A percentile compares a stretch with the other conserved stretches of the same genome.
Evolutionary conservation across 2,329 filamentous ascomycete genomes (phyloP).

Genomic region (Aureobasidium sp.): DNA sequence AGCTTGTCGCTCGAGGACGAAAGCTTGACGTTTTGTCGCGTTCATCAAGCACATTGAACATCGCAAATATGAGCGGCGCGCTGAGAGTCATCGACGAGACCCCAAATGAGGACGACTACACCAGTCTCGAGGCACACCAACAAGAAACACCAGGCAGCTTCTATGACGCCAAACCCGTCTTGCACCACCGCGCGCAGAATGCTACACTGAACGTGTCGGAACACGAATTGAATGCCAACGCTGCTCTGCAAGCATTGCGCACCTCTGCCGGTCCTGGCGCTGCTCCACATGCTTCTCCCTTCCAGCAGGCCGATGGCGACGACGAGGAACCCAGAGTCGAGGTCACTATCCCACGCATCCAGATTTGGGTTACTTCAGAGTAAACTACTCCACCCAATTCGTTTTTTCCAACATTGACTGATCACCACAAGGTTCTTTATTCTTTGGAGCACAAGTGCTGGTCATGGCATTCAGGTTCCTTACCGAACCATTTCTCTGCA

Average conservation of each 20-base stretch:
- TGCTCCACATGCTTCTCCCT: slow-evolving; percentile 29
- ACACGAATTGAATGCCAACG: slow-evolving; percentile 48
- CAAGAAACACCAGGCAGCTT: slow-evolving; percentile 66
- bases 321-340: slow-evolving; percentile 20
- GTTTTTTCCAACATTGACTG: not conserved
- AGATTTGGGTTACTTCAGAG: slow-evolving; percentile 44
- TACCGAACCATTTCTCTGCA: slow-evolving; percentile 71
- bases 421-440: slow-evolving; percentile 45
- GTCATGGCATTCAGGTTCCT: slow-evolving; percentile 59
- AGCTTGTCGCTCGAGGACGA: not conserved
- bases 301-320: slow-evolving; percentile 17
- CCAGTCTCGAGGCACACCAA: slow-evolving; percentile 61
- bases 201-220: slow-evolving; percentile 53
- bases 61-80: slow-evolving; percentile 5
- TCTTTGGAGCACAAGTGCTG: slow-evolving; percentile 54
- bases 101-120: slow-evolving; percentile 55
- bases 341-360: slow-evolving; percentile 32
- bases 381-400: slow-evolving; percentile 21
- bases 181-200: slow-evolving; percentile 55
- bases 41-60: not conserved
- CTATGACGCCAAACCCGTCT: slow-evolving; percentile 62
- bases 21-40: not conserved
- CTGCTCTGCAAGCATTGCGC: slow-evolving; percentile 43
- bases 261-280: slow-evolving; percentile 6
- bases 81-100: slow-evolving; percentile 47